Base-by-base conservation (phyloP, 306 rosid genomes). In the Betula pendula region DNA sequence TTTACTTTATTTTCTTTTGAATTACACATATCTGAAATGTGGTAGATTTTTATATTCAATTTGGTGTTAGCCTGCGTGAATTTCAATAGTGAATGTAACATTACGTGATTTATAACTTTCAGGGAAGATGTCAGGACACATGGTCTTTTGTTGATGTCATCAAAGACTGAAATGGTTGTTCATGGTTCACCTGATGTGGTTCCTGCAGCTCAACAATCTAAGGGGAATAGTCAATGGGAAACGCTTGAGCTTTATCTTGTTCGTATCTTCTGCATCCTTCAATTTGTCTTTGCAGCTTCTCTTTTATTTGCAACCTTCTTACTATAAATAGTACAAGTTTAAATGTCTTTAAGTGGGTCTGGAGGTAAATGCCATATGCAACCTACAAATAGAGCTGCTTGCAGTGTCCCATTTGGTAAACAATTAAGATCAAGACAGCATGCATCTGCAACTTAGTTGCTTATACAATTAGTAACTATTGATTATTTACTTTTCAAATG, bases 171-270 rank as follows among this genome's bases (percentile, higher is more conserved):
- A 80, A 69, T 82, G 84, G 87, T 84, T 79, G 85, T 78, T 60
- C 91, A 85, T 78, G 87, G 88, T 77, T 84, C 95, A 27, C 91
- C 92, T 72, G 86, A 84, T 82, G 45, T 72, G 74, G 71, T 75
- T 79, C 80, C 86, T 75, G 73, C 84, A 68, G 47, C 79, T 70
- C 86, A 86, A 80, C 93, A 81, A 78, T 66, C 74, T 53, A 89
- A 83, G 62, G 86, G 89, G 79, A 84, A 47, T 63, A 78, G 79
- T 76, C 77, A 68, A 31, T 94, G 98, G 98, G 85, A 88, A 68
- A 77, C 87, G 25, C 97, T 94, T 52, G 94, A 94, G 88, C 87
- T 85, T 81, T 90, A 89, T 84, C 92, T 94, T 80, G 98, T 94
- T 63, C 2, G 96, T 84, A 79, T 70, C 83, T 87, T 87, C 75